These are phyloP conservation scores for Alternaria novae-zelandiae DNA, from an alignment of 2,329 filamentous ascomycete genomes.

Conservation along the genomic window DNA sequence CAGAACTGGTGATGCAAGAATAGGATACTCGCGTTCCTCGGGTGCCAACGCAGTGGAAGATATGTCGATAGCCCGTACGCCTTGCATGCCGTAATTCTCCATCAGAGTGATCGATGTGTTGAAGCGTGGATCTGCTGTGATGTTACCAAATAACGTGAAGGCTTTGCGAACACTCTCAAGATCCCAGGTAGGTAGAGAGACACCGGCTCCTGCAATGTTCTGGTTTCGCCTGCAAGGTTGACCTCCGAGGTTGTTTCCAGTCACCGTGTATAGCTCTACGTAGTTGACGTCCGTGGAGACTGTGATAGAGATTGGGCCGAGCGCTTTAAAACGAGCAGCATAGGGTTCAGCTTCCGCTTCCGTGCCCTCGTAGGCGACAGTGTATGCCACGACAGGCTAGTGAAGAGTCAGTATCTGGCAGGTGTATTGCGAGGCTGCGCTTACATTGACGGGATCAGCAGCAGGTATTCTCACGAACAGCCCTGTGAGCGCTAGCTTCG, in stretches of 20 bases:
- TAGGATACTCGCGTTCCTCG: constrained; percentile 45
- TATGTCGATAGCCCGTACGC: constrained; percentile 14
- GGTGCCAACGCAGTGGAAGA: constrained; percentile 16
- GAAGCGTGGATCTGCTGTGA: constrained; percentile 28
- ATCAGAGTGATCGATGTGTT: constrained; percentile 19
- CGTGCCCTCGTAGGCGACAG: constrained; percentile 24
- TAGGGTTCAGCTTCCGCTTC: constrained; percentile 20
- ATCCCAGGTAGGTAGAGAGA: constrained; percentile 26
- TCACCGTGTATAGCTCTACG: constrained; percentile 22
- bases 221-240: constrained; percentile 15
- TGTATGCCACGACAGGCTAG: constrained; percentile 24
- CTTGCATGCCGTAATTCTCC: constrained; percentile 32
- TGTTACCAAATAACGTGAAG: constrained; percentile 23
- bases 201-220: constrained; percentile 21
- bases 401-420: neutral
- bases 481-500: constrained; percentile 19
- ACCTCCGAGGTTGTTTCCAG: constrained; percentile 19
- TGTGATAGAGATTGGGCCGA: constrained; percentile 11
- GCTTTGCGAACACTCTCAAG: constrained; percentile 19
- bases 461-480: constrained; percentile 14
- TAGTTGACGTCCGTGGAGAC: constrained; percentile 18
- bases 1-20: constrained; percentile 17
- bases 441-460: constrained; percentile 23
- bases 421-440: neutral
- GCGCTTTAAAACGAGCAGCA: constrained; percentile 21